Percentiles rank a stretch among this genome's conserved stretches.
These are phyloP conservation scores for Phytophthora rubi DNA, from an alignment of 352 stramenopile genomes.

Conservation along the genomic window DNA sequence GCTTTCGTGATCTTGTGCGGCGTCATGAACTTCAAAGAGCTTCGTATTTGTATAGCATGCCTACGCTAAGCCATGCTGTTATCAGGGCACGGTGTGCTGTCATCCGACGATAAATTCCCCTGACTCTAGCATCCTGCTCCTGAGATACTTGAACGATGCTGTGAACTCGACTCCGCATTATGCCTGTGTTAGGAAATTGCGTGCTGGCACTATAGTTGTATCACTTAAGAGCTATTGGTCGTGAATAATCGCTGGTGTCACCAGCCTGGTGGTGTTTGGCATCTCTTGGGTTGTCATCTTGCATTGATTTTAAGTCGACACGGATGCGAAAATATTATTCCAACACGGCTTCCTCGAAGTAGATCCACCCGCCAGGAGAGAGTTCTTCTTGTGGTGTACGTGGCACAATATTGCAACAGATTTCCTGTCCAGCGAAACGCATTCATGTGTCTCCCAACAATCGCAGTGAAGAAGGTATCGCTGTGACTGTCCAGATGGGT, in stretches of 20 bases:
- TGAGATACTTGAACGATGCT: neutral
- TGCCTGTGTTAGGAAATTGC: neutral
- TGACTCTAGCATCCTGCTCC: neutral
- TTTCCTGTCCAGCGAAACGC: too few species aligned
- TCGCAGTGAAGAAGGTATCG: too few species aligned
- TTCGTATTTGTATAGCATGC: slow-evolving; percentile 15
- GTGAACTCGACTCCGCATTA: neutral
- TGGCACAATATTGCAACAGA: slow-evolving; percentile 4
- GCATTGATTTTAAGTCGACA: neutral
- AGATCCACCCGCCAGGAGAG: neutral
- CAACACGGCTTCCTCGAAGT: slow-evolving; percentile 2
- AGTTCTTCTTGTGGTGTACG: neutral
- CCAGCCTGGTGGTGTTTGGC: too few species aligned
- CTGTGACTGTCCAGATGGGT: too few species aligned
- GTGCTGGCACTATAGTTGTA: neutral
- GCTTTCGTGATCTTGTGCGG: slow-evolving; percentile 18
- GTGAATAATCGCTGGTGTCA: neutral
- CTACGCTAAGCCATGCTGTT: slow-evolving; percentile 1
- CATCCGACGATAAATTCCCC: neutral
- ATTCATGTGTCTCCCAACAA: too few species aligned
- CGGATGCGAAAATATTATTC: neutral
- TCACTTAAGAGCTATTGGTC: neutral
- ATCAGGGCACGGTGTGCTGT: slow-evolving; percentile 7
- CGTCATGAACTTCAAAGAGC: slow-evolving; percentile 24
- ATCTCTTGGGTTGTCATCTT: neutral